Base-by-base conservation (phyloP, 73 alveolate species). In the Tetrahymena malaccensis region DNA sequence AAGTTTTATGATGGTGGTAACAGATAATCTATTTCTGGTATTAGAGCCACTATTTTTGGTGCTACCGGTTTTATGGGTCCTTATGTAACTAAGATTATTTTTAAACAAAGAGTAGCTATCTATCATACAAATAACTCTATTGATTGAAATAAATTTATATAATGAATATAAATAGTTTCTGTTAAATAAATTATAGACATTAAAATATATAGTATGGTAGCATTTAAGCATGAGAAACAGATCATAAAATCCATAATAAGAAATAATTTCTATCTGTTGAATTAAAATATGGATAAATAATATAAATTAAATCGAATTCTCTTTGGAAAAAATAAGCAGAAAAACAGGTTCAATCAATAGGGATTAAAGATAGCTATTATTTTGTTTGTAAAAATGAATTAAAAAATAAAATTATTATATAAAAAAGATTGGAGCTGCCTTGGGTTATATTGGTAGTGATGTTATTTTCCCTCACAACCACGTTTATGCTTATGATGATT, bases 1-100 rank as follows among this genome's bases (percentile, higher is more conserved):
- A 94, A 95, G 19, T 85, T 95, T 22, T 95, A 43, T 56, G 97
- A 95, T 95, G 94, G 94, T 34, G 97, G 97, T 50, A 43, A 84
- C 35, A 95, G 94, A 57, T 93, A 85, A 34, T 43, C 94, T 22
- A 70, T 21, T 85, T 95, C 95, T 21, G 97, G 97, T 85, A 95
- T 95, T 83, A 85, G 97, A 89, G 97, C 97, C 22, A 95, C 97
- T 6, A 95, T 95, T 89, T 93, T 85, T 85, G 97, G 97, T 19
- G 97, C 95, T 22, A 89, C 97, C 33, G 94, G 97, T 10, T 95
- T 95, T 85, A 84, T 94, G 84, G 97, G 97, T 55, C 84, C 85
- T 25, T 89, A 95, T 93, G 89, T 70, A 70, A 70, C 89, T 70
- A 70, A 70, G 10, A 70, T 70, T 70, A 22, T 27, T 70, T 70